A percentile compares a stretch with the other conserved stretches of the same genome.
Conservation (phyloP, 257 asterid genomes). For the Solanum peruvianum region DNA sequence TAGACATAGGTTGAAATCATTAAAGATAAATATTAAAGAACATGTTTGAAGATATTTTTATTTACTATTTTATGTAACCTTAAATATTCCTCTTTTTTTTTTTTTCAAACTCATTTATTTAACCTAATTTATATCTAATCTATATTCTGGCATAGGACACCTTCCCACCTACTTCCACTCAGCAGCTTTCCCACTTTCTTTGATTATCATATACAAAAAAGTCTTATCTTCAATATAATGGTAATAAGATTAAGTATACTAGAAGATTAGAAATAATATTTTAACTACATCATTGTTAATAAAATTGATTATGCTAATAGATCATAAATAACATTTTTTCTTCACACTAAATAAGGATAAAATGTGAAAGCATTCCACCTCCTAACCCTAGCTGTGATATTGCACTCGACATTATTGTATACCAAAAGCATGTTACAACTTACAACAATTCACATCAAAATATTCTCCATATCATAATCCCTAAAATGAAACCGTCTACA, state of each 20-base stretch:
- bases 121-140: too few species aligned
- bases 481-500: not conserved
- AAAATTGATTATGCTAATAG: not conserved
- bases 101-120: too few species aligned
- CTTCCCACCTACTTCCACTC: too few species aligned
- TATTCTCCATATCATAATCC: not conserved
- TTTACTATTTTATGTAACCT: not conserved
- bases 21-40: not conserved
- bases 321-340: not conserved
- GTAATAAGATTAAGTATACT: too few species aligned
- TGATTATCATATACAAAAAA: too few species aligned
- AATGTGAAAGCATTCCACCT: not conserved
- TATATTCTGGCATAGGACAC: too few species aligned
- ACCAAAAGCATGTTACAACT: not conserved
- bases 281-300: not conserved
- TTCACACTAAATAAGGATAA: too few species aligned
- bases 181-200: too few species aligned
- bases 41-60: not conserved
- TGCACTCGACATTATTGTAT: not conserved
- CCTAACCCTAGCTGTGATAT: not conserved
- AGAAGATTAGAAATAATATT: too few species aligned
- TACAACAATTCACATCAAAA: not conserved
- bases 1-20: not conserved
- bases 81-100: too few species aligned
- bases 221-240: not conserved